Evolutionary conservation across 192 early-diverging fungal species (phyloP), one percentile per base, ranked within the genome.

Genomic region (Podila horticola): DNA sequence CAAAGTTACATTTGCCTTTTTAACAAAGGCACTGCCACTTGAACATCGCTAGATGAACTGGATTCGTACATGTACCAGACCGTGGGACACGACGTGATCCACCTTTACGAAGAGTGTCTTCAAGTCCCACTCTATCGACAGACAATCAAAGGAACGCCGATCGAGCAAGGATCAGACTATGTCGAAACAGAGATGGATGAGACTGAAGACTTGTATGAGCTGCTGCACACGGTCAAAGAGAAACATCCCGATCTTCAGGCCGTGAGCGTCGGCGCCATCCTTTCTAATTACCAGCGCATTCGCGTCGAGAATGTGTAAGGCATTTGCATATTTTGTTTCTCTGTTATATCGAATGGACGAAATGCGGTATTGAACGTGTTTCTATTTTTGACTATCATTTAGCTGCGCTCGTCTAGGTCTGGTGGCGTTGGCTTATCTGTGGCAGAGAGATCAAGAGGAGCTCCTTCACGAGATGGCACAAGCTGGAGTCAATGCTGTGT

Each of bases 61-160:
- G 98, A 99, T 85, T 95, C 93, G 71, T 97, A 91, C 84, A 94
- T 99, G 90, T 98, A 96, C 79, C 98, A 99, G 83, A 98, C 97
- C 0, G 97, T 99, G 22, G 98, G 97, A 7, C 95, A 96, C 79
- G 95, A 94, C 73, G 95, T 91, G 15, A 94, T 99, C 10, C 85
- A 92, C 51, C 83, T 90, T 34, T 94, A 95, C 68, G 86, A 91
- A 31, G 93, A 96, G 60, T 96, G 95, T 82, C 90, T 98, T 84
- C 87, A 88, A 8, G 66, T 98, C 13, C 98, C 97, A 20, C 82
- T 98, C 26, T 98, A 94, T 74, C 86, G 93, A 28, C 77, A 86
- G 24, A 90, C 90, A 33, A 96, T 97, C 57, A 69, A 71, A 13
- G 96, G 98, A 0, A 74, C 67, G 1, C 90, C 96, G 0, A 74